Conservation (phyloP, 2,329 filamentous ascomycete genomes). For the Paecilomyces formosus region DNA sequence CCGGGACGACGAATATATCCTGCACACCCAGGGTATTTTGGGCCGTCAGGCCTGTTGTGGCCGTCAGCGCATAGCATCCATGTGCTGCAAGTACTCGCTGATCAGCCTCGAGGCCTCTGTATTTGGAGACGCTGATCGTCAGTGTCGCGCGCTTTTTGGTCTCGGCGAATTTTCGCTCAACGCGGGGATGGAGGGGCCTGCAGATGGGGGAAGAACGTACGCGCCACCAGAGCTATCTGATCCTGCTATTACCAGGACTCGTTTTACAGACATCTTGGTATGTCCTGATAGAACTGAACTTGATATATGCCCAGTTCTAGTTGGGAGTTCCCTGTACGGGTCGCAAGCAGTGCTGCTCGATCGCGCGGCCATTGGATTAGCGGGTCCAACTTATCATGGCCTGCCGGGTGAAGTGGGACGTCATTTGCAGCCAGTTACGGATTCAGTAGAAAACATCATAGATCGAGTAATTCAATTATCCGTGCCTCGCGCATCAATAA, state of each 20-base stretch:
- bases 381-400: neutral
- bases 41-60: conserved; percentile 89
- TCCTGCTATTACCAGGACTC: conserved; percentile 75
- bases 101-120: conserved; percentile 85
- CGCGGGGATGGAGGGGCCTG: neutral
- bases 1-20: conserved; percentile 71
- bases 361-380: neutral
- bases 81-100: conserved; percentile 91
- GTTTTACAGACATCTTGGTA: conserved; percentile 30
- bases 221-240: conserved; percentile 89
- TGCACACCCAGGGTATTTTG: conserved; percentile 85
- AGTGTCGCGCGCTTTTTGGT: conserved; percentile 3
- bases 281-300: neutral
- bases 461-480: neutral
- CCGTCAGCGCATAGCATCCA: conserved; percentile 92
- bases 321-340: neutral
- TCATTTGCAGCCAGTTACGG: neutral
- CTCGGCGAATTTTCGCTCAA: neutral
- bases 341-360: neutral
- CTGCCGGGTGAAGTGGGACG: neutral
- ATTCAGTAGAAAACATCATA: neutral
- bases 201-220: conserved; percentile 37
- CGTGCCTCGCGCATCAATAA: neutral
- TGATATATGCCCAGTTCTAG: neutral
- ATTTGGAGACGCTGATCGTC: conserved; percentile 12